phyloP scores from a whole-genome alignment of 805 yeast species.

The Saccharomycopsis sp. region DNA sequence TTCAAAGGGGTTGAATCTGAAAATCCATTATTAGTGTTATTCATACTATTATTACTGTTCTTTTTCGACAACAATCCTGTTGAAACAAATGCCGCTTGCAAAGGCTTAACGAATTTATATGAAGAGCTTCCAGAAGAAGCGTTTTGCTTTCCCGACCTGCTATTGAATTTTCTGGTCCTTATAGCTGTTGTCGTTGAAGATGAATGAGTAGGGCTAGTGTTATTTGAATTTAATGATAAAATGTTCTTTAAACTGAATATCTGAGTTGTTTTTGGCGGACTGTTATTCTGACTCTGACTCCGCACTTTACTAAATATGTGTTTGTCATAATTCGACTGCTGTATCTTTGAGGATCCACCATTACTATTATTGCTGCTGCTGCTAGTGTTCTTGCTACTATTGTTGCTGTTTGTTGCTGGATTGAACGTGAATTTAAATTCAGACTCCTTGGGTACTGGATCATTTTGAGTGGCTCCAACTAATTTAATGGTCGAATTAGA shows the following conservation, averaged over 20 bases:
- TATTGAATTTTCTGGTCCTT: background rate
- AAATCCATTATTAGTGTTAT: no score
- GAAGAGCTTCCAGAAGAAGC: slow-evolving; percentile 31
- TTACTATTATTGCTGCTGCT: no score
- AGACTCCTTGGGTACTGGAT: slow-evolving; percentile 7
- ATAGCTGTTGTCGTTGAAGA: slow-evolving; percentile 2
- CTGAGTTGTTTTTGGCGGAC: background rate
- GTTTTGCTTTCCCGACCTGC: slow-evolving; percentile 18
- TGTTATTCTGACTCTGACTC: background rate
- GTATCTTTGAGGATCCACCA: no score
- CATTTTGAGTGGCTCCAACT: slow-evolving; percentile 7
- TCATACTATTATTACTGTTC: slow-evolving; percentile 27
- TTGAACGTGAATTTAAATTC: slow-evolving; percentile 16
- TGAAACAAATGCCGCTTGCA: slow-evolving; percentile 50
- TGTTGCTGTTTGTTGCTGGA: background rate
- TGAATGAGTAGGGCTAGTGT: no score
- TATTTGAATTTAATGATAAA: background rate
- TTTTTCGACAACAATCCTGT: slow-evolving; percentile 41
- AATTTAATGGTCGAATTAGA: slow-evolving; percentile 15
- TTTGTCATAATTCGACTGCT: background rate
- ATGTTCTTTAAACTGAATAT: slow-evolving; percentile 10
- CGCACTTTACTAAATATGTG: background rate
- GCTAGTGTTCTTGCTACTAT: no score
- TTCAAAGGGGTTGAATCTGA: slow-evolving; percentile 4
- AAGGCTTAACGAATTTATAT: slow-evolving; percentile 48